These are phyloP conservation scores for Aureobasidium sp. DNA, from an alignment of 2,329 filamentous ascomycete genomes.

Conservation along the genomic window DNA sequence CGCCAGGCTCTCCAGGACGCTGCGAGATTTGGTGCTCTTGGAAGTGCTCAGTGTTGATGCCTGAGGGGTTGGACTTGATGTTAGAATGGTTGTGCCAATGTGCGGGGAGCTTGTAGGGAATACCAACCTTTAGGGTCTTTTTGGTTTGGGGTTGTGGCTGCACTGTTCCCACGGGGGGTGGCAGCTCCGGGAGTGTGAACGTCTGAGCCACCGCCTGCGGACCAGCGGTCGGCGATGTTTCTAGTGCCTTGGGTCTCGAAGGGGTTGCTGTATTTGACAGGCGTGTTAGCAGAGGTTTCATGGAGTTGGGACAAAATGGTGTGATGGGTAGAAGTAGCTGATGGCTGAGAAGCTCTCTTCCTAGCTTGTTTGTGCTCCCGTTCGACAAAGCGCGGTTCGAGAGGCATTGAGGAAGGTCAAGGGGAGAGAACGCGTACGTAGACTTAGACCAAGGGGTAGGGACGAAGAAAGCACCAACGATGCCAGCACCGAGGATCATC, in stretches of 20 bases:
- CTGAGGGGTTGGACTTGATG: conserved; percentile 21
- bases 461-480: conserved; percentile 30
- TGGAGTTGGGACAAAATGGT: not conserved
- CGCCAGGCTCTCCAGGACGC: conserved; percentile 27
- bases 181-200: conserved; percentile 39
- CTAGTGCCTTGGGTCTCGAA: conserved; percentile 39
- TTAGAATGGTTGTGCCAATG: not conserved
- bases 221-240: conserved; percentile 38
- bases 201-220: conserved; percentile 36
- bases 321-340: not conserved
- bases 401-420: not conserved
- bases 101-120: not conserved
- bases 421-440: conserved; percentile 18
- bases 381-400: no score
- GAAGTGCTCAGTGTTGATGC: conserved; percentile 35
- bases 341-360: no score
- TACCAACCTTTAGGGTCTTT: conserved; percentile 27
- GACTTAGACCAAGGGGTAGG: conserved; percentile 22
- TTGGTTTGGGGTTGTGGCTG: conserved; percentile 29
- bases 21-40: conserved; percentile 35
- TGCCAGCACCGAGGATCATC: conserved; percentile 31
- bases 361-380: not conserved
- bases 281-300: not conserved
- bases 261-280: conserved; percentile 25
- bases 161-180: conserved; percentile 35